Evolutionary conservation across 2,329 filamentous ascomycete species (phyloP).

Genomic region (Bipolaris zeicola): DNA sequence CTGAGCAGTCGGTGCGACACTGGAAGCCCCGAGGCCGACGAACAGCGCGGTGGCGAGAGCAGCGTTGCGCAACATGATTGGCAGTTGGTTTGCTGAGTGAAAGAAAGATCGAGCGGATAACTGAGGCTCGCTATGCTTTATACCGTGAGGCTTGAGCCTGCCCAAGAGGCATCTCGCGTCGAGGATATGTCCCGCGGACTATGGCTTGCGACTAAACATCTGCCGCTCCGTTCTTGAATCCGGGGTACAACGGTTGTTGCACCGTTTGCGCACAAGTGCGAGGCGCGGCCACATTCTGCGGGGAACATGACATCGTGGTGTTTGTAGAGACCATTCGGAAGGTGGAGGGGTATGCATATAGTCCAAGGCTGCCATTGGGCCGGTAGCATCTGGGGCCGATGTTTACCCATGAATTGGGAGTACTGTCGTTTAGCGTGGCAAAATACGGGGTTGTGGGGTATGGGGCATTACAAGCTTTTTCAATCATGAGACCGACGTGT

Average conservation of each 20-base stretch:
- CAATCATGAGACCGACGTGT: background rate
- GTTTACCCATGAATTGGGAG: slow-evolving; percentile 3
- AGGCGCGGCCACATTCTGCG: slow-evolving; percentile 6
- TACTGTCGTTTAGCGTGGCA: slow-evolving; percentile 7
- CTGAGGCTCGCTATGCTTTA: slow-evolving; percentile 12
- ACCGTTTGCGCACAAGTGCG: slow-evolving; percentile 7
- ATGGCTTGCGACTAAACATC: slow-evolving; percentile 4
- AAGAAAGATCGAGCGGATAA: background rate
- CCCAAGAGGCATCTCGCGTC: background rate
- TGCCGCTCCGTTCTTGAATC: slow-evolving; percentile 9
- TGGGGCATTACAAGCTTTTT: slow-evolving; percentile 8
- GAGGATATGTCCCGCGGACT: background rate
- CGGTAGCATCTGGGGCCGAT: background rate
- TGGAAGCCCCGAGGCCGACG: slow-evolving; percentile 18
- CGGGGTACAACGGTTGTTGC: slow-evolving; percentile 9
- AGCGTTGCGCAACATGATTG: slow-evolving; percentile 23
- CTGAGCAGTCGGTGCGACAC: slow-evolving; percentile 38
- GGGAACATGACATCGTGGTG: slow-evolving; percentile 13
- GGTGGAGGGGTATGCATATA: slow-evolving; percentile 2
- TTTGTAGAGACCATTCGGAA: slow-evolving; percentile 3
- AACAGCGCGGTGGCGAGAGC: slow-evolving; percentile 20
- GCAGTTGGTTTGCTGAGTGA: background rate
- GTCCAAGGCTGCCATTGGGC: slow-evolving; percentile 1
- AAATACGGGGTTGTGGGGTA: slow-evolving; percentile 9
- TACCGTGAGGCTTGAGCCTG: slow-evolving; percentile 1